Conservation (phyloP, 345 rosid genomes). For the Linum usitatissimum region DNA sequence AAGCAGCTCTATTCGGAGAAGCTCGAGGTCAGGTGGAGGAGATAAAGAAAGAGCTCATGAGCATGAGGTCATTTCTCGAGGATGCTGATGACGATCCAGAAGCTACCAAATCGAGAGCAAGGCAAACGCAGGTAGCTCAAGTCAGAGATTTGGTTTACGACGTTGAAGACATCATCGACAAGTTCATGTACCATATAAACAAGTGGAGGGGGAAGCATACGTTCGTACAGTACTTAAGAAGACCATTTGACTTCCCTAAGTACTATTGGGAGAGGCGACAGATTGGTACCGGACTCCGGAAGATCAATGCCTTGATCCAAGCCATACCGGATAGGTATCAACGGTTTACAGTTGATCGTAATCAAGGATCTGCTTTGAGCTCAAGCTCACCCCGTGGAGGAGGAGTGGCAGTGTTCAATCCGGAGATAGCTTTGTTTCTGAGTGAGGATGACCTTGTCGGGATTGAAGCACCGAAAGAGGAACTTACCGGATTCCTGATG, state of each 20-base stretch:
- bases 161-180: slow-evolving; percentile 31
- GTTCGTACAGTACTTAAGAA: slow-evolving; percentile 1
- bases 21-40: slow-evolving; percentile 19
- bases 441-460: slow-evolving; percentile 32
- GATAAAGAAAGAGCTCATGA: slow-evolving; percentile 23
- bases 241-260: slow-evolving; percentile 16
- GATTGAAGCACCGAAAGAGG: slow-evolving; percentile 17
- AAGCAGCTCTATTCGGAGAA: slow-evolving; percentile 20
- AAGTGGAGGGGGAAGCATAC: neutral
- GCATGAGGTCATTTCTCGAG: slow-evolving; percentile 27
- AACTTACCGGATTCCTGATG: slow-evolving; percentile 14
- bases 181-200: slow-evolving; percentile 20
- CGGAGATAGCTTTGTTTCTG: slow-evolving; percentile 24
- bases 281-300: slow-evolving; percentile 19
- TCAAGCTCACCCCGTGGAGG: neutral
- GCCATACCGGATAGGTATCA: slow-evolving; percentile 22
- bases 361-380: neutral
- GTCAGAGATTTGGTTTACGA: slow-evolving; percentile 22
- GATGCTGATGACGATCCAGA: slow-evolving; percentile 14
- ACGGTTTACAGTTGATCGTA: slow-evolving; percentile 16
- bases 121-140: slow-evolving; percentile 20
- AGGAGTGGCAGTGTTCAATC: slow-evolving; percentile 11
- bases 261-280: slow-evolving; percentile 18
- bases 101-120: slow-evolving; percentile 7
- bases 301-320: slow-evolving; percentile 16